phyloP scores from a whole-genome alignment of 129 eudicot genomes.

The Helichrysum umbraculigerum region DNA sequence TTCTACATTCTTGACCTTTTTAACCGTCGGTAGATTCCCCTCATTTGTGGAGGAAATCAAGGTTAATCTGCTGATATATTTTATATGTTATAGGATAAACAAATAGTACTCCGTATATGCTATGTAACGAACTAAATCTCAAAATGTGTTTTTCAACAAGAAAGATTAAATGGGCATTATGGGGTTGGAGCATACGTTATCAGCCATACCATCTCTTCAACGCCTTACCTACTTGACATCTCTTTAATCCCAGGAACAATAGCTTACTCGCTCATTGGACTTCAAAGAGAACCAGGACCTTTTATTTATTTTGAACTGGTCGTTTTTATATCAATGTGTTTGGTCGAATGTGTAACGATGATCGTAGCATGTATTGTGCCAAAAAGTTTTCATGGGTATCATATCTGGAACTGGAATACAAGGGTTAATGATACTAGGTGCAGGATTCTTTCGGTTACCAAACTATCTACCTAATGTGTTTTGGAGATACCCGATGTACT shows the following conservation, averaged over 20 bases:
- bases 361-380: slow-evolving; percentile 61
- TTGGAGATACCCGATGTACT: too few relatives aligned
- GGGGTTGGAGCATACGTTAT: slow-evolving; percentile 50
- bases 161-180: slow-evolving; percentile 67
- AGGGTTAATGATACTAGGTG: too few relatives aligned
- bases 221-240: slow-evolving; percentile 42
- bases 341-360: slow-evolving; percentile 76
- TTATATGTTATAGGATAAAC: too few relatives aligned
- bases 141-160: slow-evolving; percentile 41
- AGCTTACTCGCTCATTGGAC: slow-evolving; percentile 48
- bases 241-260: slow-evolving; percentile 53
- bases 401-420: too few relatives aligned
- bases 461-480: too few relatives aligned
- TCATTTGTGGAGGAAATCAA: slow-evolving; percentile 85
- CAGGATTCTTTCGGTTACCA: too few relatives aligned
- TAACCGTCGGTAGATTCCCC: slow-evolving; percentile 86
- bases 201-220: slow-evolving; percentile 57
- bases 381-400: slow-evolving; percentile 6
- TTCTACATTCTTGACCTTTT: slow-evolving; percentile 60
- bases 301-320: slow-evolving; percentile 45
- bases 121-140: not conserved
- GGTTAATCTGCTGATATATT: slow-evolving; percentile 30
- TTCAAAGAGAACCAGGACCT: slow-evolving; percentile 38
- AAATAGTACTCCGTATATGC: too few relatives aligned
- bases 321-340: slow-evolving; percentile 41